phyloP scores from a whole-genome alignment of 768 basidiomycete genomes.

The Podaxis mareebaensis region DNA sequence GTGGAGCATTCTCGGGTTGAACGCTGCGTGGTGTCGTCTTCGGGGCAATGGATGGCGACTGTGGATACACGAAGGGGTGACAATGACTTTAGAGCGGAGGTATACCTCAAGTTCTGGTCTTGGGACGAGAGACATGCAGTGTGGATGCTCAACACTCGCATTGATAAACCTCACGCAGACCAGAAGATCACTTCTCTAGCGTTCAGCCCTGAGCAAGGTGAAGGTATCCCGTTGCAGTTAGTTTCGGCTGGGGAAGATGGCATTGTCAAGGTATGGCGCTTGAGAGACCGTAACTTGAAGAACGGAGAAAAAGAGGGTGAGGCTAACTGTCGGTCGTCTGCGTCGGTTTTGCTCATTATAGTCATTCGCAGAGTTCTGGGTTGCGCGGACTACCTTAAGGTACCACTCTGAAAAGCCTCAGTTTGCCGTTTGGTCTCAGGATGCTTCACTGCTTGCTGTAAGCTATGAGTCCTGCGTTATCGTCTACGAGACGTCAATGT shows the following conservation, averaged over 20 bases:
- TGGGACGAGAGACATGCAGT: slow-evolving; percentile 67
- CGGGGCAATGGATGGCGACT: slow-evolving; percentile 92
- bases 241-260: slow-evolving; percentile 79
- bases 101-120: slow-evolving; percentile 88
- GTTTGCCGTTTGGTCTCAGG: slow-evolving; percentile 76
- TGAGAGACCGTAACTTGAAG: slow-evolving; percentile 40
- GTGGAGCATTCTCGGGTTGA: slow-evolving; percentile 79
- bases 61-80: slow-evolving; percentile 75
- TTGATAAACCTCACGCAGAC: slow-evolving; percentile 84
- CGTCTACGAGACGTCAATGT: slow-evolving; percentile 72
- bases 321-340: slow-evolving; percentile 33
- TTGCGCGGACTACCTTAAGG: slow-evolving; percentile 67
- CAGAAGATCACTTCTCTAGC: slow-evolving; percentile 59
- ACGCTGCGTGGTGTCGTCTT: slow-evolving; percentile 59
- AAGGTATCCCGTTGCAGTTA: slow-evolving; percentile 41
- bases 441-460: slow-evolving; percentile 83
- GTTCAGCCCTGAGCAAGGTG: slow-evolving; percentile 58
- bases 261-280: slow-evolving; percentile 79
- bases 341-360: slow-evolving; percentile 7
- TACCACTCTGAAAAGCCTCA: slow-evolving; percentile 71
- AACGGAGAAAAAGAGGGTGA: slow-evolving; percentile 37
- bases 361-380: slow-evolving; percentile 65
- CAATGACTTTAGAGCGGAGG: slow-evolving; percentile 62
- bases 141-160: slow-evolving; percentile 84
- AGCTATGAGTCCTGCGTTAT: slow-evolving; percentile 65